A percentile compares a stretch with the other conserved stretches of the same genome.
Conservation (phyloP, 2,329 filamentous ascomycete genomes). For the Beauveria sp. region DNA sequence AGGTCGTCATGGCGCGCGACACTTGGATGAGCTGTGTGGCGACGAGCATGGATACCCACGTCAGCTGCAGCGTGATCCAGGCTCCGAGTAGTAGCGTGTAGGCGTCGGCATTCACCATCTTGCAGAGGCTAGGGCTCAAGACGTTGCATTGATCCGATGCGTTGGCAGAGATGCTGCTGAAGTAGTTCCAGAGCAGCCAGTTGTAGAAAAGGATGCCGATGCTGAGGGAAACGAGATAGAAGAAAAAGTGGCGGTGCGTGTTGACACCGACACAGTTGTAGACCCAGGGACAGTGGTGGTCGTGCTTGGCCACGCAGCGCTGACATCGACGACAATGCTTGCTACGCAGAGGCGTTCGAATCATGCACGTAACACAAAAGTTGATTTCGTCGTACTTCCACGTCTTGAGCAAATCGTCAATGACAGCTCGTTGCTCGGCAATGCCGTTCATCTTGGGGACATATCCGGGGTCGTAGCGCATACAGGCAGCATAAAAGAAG, state of each 20-base stretch:
- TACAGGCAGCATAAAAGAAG: conserved; percentile 83
- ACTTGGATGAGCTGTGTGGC: conserved; percentile 92
- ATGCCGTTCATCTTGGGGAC: conserved; percentile 86
- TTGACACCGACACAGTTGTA: conserved; percentile 94
- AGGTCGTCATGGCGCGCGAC: conserved; percentile 87
- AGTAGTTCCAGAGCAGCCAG: conserved; percentile 64
- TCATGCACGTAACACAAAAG: conserved; percentile 93
- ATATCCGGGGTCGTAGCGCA: conserved; percentile 85
- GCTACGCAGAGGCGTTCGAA: conserved; percentile 81
- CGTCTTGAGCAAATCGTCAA: conserved; percentile 73
- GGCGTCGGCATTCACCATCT: conserved; percentile 68
- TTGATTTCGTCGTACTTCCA: conserved; percentile 93
- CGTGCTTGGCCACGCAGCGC: conserved; percentile 90
- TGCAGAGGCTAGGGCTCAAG: conserved; percentile 67
- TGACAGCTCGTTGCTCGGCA: conserved; percentile 80
- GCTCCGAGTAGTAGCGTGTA: conserved; percentile 73
- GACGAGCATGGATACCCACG: conserved; percentile 96
- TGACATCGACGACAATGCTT: conserved; percentile 92
- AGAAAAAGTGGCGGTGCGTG: conserved; percentile 90
- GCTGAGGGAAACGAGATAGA: conserved; percentile 76
- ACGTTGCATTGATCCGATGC: conserved; percentile 59
- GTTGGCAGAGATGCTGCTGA: conserved; percentile 48
- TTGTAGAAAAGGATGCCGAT: conserved; percentile 67
- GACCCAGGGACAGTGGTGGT: conserved; percentile 98
- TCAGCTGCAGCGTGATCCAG: conserved; percentile 78